These are phyloP conservation scores for Leptographium wingfieldii DNA, from an alignment of 2,329 filamentous ascomycete genomes.

Conservation along the genomic window DNA sequence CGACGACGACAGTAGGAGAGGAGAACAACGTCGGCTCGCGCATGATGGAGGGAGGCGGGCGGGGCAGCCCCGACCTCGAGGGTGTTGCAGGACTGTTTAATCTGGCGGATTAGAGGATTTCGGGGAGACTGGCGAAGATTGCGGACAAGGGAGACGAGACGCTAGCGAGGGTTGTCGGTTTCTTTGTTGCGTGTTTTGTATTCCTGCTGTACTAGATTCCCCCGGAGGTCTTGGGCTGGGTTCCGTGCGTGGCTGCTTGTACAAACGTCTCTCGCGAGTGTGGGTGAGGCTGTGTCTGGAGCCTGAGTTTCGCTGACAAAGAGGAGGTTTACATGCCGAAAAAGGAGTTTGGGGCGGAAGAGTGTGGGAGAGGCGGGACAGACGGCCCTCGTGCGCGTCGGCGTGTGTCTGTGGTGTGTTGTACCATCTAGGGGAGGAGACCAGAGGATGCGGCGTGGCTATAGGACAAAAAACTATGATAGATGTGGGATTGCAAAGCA, in stretches of 20 bases:
- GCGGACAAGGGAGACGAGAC: neutral
- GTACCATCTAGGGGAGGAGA: neutral
- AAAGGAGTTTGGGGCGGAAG: neutral
- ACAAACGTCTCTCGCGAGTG: neutral
- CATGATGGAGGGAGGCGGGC: constrained; percentile 13
- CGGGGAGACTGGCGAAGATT: neutral
- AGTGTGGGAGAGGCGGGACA: neutral
- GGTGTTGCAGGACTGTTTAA: constrained; percentile 41
- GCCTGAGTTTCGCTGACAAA: neutral
- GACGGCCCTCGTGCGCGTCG: neutral
- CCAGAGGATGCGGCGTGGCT: neutral
- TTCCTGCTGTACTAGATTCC: neutral
- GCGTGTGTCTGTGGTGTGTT: neutral
- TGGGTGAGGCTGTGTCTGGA: neutral
- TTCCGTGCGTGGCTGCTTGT: neutral
- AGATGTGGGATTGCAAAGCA: neutral
- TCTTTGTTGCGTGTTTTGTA: neutral
- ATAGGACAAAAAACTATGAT: neutral
- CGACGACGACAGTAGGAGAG: constrained; percentile 16
- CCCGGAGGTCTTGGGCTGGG: neutral
- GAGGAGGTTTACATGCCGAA: neutral
- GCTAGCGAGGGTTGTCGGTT: neutral
- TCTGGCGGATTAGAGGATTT: neutral
- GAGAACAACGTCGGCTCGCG: constrained; percentile 4
- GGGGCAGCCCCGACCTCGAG: constrained; percentile 38